These are phyloP conservation scores for Mitragyna speciosa DNA, from an alignment of 257 asterid species.

Conservation along the genomic window DNA sequence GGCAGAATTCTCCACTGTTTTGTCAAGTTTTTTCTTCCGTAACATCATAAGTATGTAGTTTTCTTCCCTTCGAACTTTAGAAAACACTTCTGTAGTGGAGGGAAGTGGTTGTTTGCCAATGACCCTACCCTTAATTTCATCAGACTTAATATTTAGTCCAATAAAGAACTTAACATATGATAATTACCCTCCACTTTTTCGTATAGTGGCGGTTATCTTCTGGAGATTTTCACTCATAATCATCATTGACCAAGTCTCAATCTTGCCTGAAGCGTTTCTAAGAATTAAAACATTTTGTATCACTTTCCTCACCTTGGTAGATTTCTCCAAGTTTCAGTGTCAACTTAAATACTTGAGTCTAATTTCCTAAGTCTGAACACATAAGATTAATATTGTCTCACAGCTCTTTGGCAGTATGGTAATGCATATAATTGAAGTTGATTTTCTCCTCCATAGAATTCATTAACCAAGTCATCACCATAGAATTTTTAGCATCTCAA, in stretches of 20 bases:
- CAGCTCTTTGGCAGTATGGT: background rate
- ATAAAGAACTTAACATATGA: background rate
- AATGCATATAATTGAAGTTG: background rate
- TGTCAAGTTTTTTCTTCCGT: background rate
- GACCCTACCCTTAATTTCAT: background rate
- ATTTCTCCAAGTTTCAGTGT: too few species aligned
- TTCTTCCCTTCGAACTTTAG: background rate
- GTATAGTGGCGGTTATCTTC: background rate
- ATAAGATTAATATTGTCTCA: background rate
- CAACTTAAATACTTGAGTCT: background rate
- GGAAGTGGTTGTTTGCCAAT: background rate
- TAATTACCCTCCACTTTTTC: background rate
- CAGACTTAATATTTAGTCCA: background rate
- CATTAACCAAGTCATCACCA: background rate
- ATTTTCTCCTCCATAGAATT: conserved; percentile 7
- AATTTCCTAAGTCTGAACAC: background rate
- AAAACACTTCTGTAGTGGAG: too few species aligned
- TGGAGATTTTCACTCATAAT: too few species aligned
- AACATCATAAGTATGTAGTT: background rate
- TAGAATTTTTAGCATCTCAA: conserved; percentile 8
- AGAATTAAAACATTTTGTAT: background rate
- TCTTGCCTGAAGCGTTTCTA: background rate
- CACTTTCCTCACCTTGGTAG: too few species aligned
- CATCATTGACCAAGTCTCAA: background rate
- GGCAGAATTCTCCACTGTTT: too few species aligned